Conservation (phyloP, 2,329 filamentous ascomycete genomes). For the Claviceps capensis region DNA sequence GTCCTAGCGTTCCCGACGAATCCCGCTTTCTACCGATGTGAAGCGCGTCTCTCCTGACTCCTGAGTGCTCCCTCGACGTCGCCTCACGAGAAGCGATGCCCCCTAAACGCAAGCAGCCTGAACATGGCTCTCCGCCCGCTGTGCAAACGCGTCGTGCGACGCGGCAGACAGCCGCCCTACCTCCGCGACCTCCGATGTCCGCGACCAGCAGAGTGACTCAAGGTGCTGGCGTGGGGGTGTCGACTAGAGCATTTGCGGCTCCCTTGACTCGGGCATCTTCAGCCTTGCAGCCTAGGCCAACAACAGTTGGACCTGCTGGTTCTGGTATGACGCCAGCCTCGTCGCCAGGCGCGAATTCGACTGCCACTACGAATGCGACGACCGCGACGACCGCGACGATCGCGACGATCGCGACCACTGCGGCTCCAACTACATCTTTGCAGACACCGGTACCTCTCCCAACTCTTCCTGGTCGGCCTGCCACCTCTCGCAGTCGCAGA, state of each 20-base stretch:
- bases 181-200: constrained; percentile 13
- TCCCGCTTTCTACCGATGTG: too few relatives aligned
- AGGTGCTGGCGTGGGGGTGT: constrained; percentile 3
- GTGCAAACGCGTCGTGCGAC: constrained; percentile 23
- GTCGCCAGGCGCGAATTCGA: not conserved
- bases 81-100: constrained; percentile 15
- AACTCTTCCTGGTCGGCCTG: constrained; percentile 10
- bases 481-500: constrained; percentile 10
- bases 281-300: not conserved
- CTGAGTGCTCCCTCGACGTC: not conserved
- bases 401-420: not conserved
- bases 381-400: not conserved
- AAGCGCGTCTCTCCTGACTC: too few relatives aligned
- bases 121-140: constrained; percentile 12
- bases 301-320: not conserved
- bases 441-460: constrained; percentile 10
- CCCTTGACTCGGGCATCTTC: not conserved
- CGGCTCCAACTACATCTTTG: constrained; percentile 6
- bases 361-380: not conserved
- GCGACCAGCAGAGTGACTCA: constrained; percentile 4
- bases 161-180: constrained; percentile 24
- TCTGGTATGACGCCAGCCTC: not conserved
- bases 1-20: not conserved
- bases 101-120: constrained; percentile 23
- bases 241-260: not conserved